Evolutionary conservation across 129 eudicot genomes (phyloP), one percentile per base, ranked within the genome.

Genomic region (Calendula officinalis): DNA sequence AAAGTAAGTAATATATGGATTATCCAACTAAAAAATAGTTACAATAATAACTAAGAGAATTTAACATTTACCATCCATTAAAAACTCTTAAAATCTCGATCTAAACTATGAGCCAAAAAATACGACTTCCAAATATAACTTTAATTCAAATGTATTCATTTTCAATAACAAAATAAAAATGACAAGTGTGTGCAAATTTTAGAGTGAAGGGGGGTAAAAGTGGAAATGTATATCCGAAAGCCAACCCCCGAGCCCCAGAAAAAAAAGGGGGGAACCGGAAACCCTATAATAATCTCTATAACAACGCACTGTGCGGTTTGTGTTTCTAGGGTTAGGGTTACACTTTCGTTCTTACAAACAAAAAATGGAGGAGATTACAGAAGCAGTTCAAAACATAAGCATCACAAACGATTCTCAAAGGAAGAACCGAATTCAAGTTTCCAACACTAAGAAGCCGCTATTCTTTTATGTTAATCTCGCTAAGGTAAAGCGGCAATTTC

Each of bases 391-490:
- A 17, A 80, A 77, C 67, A 66, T 86, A 5, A 67, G 8, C 66
- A 73, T 83, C 67, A 38, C 53, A n/a, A 69, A 50, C 17, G 95
- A 81, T 30, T 8, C 65, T 9, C 84, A 72, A 27, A 89, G 86
- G 82, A 83, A 76, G 72, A 86, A 86, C n/a, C 95, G 97, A 9
- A 89, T 89, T 73, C 97, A 86, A 50, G 95, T 89, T 12, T 86
- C 97, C 75, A 83, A 89, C 68, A 80, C 97, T 11, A 83, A 89
- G 40, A 85, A 89, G 55, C 97, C 94, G 27, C 77, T 89, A 45
- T 89, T 89, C 73, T 89, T 89, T 84, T 89, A 89, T 75, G 90
- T 89, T 50, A 89, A 89, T 69, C 95, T 86, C 80, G 90, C 97
- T 7, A 89, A 86, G 97, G 90, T 81, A 65, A 15, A 14, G 5